These are phyloP conservation scores for Vitis hybrid DNA, from an alignment of 177 flowering plant species.

Conservation along the genomic window DNA sequence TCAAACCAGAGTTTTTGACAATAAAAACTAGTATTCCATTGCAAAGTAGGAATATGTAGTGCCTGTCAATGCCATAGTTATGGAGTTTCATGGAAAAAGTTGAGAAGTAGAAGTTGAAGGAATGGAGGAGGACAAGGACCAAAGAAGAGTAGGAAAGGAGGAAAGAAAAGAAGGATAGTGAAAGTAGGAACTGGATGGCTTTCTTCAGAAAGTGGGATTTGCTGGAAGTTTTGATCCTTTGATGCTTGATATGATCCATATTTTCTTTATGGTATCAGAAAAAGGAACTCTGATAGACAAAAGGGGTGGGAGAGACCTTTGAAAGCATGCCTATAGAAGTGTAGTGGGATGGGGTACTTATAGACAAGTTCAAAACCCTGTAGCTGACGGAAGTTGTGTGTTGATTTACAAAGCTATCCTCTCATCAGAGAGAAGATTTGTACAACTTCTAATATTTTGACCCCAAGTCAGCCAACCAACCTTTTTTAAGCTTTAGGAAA, in stretches of 20 bases:
- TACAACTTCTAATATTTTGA: too few relatives aligned
- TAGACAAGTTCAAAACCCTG: too few relatives aligned
- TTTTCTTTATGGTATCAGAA: background rate
- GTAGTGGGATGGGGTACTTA: too few relatives aligned
- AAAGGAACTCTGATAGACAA: background rate
- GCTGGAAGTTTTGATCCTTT: background rate
- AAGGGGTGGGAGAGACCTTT: background rate
- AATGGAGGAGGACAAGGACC: background rate
- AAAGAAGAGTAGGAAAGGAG: constrained; percentile 11
- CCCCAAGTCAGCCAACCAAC: constrained; percentile 14
- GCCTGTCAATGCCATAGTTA: constrained; percentile 27
- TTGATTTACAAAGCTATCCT: too few relatives aligned
- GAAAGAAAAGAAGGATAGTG: constrained; percentile 12
- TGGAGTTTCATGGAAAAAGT: constrained; percentile 1
- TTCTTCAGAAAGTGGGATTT: background rate
- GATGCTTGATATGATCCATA: constrained; percentile 8
- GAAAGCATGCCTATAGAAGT: too few relatives aligned
- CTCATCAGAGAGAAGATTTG: too few relatives aligned
- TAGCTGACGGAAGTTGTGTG: too few relatives aligned
- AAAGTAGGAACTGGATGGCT: background rate
- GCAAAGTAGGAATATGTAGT: constrained; percentile 53
- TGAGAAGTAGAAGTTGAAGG: background rate
- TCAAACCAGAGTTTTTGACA: constrained; percentile 27
- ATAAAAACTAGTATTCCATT: constrained; percentile 51
- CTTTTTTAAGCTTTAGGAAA: background rate